These are phyloP conservation scores for Leccinum truebloodii DNA, from an alignment of 768 basidiomycete genomes.

Conservation along the genomic window DNA sequence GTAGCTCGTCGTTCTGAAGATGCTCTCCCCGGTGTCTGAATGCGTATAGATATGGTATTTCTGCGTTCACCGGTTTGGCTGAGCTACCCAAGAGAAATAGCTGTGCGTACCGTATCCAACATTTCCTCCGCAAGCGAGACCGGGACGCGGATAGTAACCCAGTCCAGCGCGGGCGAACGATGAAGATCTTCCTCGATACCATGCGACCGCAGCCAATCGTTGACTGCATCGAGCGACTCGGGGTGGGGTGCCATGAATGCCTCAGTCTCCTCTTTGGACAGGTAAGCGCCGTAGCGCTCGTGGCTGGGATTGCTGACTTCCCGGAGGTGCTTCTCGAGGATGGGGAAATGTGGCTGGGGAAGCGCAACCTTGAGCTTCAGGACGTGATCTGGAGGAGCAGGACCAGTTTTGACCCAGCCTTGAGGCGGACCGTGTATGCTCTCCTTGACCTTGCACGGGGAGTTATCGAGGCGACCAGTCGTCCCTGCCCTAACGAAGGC, in stretches of 20 bases:
- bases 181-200: conserved; percentile 49
- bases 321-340: conserved; percentile 52
- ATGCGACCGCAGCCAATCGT: conserved; percentile 60
- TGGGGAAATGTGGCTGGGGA: conserved; percentile 50
- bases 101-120: conserved; percentile 58
- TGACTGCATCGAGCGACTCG: conserved; percentile 52
- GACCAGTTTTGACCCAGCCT: conserved; percentile 48
- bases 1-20: conserved; percentile 68
- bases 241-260: conserved; percentile 57
- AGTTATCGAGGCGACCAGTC: conserved; percentile 7
- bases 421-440: conserved; percentile 42
- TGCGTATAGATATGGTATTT: conserved; percentile 67
- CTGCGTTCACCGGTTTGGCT: conserved; percentile 32
- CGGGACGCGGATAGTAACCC: conserved; percentile 61
- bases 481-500: conserved; percentile 13
- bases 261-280: conserved; percentile 69
- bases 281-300: conserved; percentile 51
- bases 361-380: conserved; percentile 61
- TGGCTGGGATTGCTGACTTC: conserved; percentile 60
- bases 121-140: conserved; percentile 64
- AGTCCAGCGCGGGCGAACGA: conserved; percentile 68
- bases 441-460: conserved; percentile 47
- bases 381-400: conserved; percentile 46
- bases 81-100: background rate
- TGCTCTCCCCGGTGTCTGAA: conserved; percentile 47